Evolutionary conservation across 169 alveolate genomes (phyloP).

Genomic region (Besnoitia besnoiti): DNA sequence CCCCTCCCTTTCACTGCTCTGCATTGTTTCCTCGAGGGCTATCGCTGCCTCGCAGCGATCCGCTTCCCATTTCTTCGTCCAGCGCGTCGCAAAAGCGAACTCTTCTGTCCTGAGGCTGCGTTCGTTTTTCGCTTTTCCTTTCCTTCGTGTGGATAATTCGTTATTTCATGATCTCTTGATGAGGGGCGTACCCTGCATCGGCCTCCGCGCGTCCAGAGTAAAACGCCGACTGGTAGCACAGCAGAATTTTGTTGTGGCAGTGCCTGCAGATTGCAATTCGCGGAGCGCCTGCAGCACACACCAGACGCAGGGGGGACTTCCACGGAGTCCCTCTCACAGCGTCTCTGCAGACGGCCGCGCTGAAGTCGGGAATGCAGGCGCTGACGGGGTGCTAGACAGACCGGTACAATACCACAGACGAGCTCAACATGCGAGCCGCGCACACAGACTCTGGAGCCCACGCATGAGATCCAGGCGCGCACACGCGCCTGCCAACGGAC

Average conservation of each 20-base stretch:
- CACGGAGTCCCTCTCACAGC: no score
- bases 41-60: not conserved
- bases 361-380: no score
- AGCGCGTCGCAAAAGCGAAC: not conserved
- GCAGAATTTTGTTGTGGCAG: constrained; percentile 61
- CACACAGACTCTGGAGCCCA: no score
- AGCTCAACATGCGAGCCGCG: no score
- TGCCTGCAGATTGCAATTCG: constrained; percentile 60
- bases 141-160: not conserved
- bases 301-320: no score
- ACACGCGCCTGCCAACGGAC: no score
- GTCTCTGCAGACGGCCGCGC: no score
- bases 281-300: constrained; percentile 42
- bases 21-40: not conserved
- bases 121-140: not conserved
- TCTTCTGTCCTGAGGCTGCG: not conserved
- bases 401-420: no score
- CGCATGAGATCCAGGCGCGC: no score
- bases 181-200: not conserved
- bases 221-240: constrained; percentile 20
- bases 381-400: no score
- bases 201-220: not conserved
- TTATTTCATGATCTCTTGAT: not conserved
- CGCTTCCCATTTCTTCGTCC: not conserved
- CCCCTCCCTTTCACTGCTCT: not conserved